These are phyloP conservation scores for Pseudohalonectria lignicola DNA, from an alignment of 2,329 filamentous ascomycete genomes.

Conservation along the genomic window DNA sequence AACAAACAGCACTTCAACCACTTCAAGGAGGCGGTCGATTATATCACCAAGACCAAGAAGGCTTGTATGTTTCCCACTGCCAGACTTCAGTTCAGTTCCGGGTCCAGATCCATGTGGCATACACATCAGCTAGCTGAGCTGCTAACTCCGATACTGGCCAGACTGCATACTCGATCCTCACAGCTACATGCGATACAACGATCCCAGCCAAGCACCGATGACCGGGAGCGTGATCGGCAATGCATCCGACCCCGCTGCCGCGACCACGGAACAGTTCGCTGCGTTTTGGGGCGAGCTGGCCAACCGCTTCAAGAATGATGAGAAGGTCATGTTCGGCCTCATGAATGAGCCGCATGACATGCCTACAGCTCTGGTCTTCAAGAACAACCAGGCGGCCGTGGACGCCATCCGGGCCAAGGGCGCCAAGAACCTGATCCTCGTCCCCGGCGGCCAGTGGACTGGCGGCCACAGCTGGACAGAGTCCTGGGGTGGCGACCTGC, in stretches of 20 bases:
- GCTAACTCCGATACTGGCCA: too few relatives aligned
- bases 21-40: conserved; percentile 34
- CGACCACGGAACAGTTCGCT: conserved; percentile 33
- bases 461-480: conserved; percentile 35
- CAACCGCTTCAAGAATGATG: conserved; percentile 29
- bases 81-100: too few relatives aligned
- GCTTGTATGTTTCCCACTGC: conserved; percentile 14
- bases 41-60: conserved; percentile 34
- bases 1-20: conserved; percentile 25
- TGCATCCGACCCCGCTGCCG: conserved; percentile 27
- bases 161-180: conserved; percentile 38
- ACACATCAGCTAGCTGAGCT: too few relatives aligned
- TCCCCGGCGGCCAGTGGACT: conserved; percentile 36
- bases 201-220: conserved; percentile 34
- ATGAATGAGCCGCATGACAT: conserved; percentile 43
- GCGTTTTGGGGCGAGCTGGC: conserved; percentile 38
- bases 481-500: conserved; percentile 21
- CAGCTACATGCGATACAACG: conserved; percentile 43
- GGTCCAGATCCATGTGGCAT: too few relatives aligned
- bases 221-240: conserved; percentile 38
- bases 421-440: conserved; percentile 34
- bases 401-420: conserved; percentile 29
- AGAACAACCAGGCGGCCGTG: conserved; percentile 35
- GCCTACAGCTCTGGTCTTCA: conserved; percentile 29
- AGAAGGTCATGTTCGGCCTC: conserved; percentile 36